Conservation (phyloP, 768 basidiomycete genomes). For the Lyophyllum decastes region DNA sequence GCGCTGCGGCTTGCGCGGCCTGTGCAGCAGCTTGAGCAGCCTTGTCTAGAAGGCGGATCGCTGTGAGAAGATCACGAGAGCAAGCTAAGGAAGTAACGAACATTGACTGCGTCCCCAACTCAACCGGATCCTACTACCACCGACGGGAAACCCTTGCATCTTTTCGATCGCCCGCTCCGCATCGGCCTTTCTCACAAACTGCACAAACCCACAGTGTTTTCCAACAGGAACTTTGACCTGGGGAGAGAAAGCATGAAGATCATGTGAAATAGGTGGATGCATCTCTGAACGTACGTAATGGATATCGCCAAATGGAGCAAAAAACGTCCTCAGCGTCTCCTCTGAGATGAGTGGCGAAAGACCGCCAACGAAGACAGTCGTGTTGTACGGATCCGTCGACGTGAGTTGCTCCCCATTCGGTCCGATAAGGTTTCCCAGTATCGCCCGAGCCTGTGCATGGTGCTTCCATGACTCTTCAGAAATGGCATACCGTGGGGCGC, state of each 20-base stretch:
- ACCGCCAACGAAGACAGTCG: constrained; percentile 94
- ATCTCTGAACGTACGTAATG: constrained; percentile 67
- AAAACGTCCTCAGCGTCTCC: constrained; percentile 89
- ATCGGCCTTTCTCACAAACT: constrained; percentile 90
- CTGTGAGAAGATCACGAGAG: constrained; percentile 2
- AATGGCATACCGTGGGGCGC: constrained; percentile 55
- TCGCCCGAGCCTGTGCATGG: constrained; percentile 80
- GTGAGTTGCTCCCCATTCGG: constrained; percentile 86
- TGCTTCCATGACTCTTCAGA: constrained; percentile 85
- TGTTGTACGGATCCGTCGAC: constrained; percentile 93
- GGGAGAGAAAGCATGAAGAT: constrained; percentile 12
- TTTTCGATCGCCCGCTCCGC: constrained; percentile 92
- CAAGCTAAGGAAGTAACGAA: constrained; percentile 33
- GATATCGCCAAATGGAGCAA: constrained; percentile 90
- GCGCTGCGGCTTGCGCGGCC: constrained; percentile 73
- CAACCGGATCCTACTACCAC: constrained; percentile 86
- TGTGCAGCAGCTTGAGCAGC: constrained; percentile 90
- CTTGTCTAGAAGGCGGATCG: constrained; percentile 56
- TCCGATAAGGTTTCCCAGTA: constrained; percentile 81
- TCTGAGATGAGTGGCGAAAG: constrained; percentile 87
- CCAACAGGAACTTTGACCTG: constrained; percentile 96
- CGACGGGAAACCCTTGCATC: constrained; percentile 96
- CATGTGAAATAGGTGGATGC: constrained; percentile 5
- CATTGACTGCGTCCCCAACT: constrained; percentile 96
- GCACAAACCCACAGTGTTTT: constrained; percentile 95